Conservation (phyloP, 352 stramenopile genomes). For the Pythium periplocum region DNA sequence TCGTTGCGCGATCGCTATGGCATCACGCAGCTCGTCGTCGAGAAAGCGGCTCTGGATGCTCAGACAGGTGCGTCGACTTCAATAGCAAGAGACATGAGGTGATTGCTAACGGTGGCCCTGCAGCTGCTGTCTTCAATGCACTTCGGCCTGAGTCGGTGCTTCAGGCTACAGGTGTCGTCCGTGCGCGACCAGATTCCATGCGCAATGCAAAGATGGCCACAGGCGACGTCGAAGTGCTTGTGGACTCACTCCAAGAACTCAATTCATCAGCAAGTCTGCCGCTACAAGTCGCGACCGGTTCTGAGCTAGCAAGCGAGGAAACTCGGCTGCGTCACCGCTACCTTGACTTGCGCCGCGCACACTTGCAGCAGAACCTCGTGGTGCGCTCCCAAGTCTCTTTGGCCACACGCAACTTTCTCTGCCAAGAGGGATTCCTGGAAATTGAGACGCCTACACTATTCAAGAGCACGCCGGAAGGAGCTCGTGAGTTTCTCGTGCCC, state of each 20-base stretch:
- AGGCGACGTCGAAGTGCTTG: constrained; percentile 65
- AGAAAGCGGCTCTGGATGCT: constrained; percentile 45
- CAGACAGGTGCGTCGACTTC: constrained; percentile 20
- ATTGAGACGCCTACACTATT: constrained; percentile 88
- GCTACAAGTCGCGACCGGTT: constrained; percentile 58
- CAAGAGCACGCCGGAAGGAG: constrained; percentile 84
- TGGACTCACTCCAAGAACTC: constrained; percentile 52
- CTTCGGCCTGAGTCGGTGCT: constrained; percentile 70
- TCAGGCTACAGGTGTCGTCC: constrained; percentile 59
- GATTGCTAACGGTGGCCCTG: not conserved
- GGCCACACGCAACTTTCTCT: constrained; percentile 64
- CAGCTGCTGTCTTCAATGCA: constrained; percentile 38
- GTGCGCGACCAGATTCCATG: constrained; percentile 51
- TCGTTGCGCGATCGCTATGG: constrained; percentile 77
- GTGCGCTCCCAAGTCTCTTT: constrained; percentile 70
- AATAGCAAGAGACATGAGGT: too few relatives aligned
- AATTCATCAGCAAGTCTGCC: constrained; percentile 52
- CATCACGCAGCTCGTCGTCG: constrained; percentile 75
- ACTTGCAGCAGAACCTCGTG: constrained; percentile 76
- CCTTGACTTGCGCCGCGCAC: constrained; percentile 67
- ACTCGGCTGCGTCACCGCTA: constrained; percentile 75
- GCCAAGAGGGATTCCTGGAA: constrained; percentile 70
- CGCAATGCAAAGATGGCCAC: constrained; percentile 68
- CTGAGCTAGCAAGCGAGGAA: constrained; percentile 59
- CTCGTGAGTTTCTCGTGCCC: constrained; percentile 83